These are phyloP conservation scores for Psilocybe sp. DNA, from an alignment of 768 basidiomycete genomes.

Conservation along the genomic window DNA sequence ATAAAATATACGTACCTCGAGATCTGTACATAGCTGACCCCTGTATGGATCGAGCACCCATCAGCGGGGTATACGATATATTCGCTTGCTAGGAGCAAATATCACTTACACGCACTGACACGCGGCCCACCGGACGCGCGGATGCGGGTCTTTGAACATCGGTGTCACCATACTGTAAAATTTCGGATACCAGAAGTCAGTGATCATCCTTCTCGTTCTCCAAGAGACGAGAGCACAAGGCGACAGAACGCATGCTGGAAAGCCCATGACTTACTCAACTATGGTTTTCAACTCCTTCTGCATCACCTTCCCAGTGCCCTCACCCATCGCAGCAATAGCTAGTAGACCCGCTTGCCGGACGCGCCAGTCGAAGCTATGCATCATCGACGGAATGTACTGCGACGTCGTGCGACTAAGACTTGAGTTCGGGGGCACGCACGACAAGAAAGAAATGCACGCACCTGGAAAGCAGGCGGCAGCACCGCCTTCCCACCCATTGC, in stretches of 20 bases:
- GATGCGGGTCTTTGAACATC: conserved; percentile 77
- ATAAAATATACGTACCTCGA: conserved; percentile 57
- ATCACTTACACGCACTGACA: conserved; percentile 80
- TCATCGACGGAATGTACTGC: conserved; percentile 76
- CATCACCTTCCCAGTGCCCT: conserved; percentile 83
- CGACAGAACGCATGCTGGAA: too few relatives aligned
- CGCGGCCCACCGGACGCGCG: conserved; percentile 71
- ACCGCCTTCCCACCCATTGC: conserved; percentile 75
- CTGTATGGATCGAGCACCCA: conserved; percentile 32
- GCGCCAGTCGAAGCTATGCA: conserved; percentile 81
- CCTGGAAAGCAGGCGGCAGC: conserved; percentile 75
- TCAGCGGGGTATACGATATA: too few relatives aligned
- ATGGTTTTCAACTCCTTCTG: conserved; percentile 79
- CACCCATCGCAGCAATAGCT: conserved; percentile 83
- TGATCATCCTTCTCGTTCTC: too few relatives aligned
- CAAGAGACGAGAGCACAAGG: too few relatives aligned
- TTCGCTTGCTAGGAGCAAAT: too few relatives aligned
- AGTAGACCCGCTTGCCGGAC: conserved; percentile 82
- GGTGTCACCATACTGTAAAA: conserved; percentile 63
- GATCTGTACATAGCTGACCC: conserved; percentile 86
- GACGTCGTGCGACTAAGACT: background rate
- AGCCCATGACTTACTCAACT: conserved; percentile 72
- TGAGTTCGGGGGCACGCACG: background rate
- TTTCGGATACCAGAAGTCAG: too few relatives aligned
- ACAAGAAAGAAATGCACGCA: conserved; percentile 8